Conservation (phyloP, 1,284 basidiomycete genomes). For the Pisolithus thermaeus region DNA sequence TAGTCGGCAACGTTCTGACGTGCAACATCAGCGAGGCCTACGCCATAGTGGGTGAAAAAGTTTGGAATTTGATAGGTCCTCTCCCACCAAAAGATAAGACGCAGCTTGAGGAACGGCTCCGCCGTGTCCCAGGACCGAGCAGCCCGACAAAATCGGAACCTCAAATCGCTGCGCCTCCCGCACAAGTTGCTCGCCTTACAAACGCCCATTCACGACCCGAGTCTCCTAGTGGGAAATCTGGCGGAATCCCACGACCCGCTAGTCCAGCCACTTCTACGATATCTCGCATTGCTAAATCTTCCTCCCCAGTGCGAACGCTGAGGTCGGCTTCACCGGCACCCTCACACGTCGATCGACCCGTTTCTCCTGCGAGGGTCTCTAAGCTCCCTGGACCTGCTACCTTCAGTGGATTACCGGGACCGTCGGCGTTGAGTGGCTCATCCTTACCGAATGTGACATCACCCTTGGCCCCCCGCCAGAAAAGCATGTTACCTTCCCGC, state of each 20-base stretch:
- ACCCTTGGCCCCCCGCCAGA: conserved; percentile 46
- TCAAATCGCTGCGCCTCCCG: conserved; percentile 27
- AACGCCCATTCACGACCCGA: conserved; percentile 44
- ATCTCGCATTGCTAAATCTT: conserved; percentile 54
- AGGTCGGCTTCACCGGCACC: conserved; percentile 49
- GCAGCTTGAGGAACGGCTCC: conserved; percentile 85
- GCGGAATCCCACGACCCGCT: conserved; percentile 51
- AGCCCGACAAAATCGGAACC: conserved; percentile 43
- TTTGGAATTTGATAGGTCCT: conserved; percentile 75
- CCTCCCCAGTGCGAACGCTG: conserved; percentile 51
- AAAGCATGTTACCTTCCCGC: conserved; percentile 64
- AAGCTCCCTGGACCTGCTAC: conserved; percentile 20
- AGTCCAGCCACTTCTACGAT: conserved; percentile 51
- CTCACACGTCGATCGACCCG: conserved; percentile 33
- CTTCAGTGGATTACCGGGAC: conserved; percentile 27
- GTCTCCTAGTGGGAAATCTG: conserved; percentile 45
- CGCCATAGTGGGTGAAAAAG: conserved; percentile 76
- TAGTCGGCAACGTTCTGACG: conserved; percentile 6
- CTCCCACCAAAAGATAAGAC: conserved; percentile 85
- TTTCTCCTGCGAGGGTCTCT: conserved; percentile 39
- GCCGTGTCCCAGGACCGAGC: conserved; percentile 69
- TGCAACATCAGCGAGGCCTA: conserved; percentile 65
- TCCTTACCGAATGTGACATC: conserved; percentile 40
- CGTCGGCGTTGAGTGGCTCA: conserved; percentile 19
- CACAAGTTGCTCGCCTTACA: conserved; percentile 50